Evolutionary conservation across 2,329 filamentous ascomycete species (phyloP).

Genomic region (Exophiala calicioides): DNA sequence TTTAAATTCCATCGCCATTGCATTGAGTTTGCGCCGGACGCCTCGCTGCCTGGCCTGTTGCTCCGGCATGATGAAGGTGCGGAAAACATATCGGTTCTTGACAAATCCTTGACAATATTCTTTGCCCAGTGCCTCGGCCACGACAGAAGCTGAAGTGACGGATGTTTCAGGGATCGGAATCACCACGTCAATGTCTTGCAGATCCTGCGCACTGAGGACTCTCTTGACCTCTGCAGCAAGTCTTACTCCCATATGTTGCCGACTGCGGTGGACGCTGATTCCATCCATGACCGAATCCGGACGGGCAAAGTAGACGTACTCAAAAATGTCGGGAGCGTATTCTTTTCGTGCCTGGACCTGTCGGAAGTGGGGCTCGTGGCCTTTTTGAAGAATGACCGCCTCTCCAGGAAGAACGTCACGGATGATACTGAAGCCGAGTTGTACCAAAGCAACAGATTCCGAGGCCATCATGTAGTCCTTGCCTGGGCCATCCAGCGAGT

Average conservation of each 20-base stretch:
- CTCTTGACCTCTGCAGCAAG: conserved; percentile 72
- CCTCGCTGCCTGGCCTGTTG: conserved; percentile 80
- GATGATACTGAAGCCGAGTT: conserved; percentile 77
- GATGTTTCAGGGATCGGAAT: conserved; percentile 84
- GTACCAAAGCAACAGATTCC: conserved; percentile 78
- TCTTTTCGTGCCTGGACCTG: conserved; percentile 69
- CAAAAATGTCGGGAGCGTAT: conserved; percentile 84
- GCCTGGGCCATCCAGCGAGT: conserved; percentile 64
- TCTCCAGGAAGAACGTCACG: conserved; percentile 78
- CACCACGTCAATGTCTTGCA: conserved; percentile 75
- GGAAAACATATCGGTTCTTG: conserved; percentile 86
- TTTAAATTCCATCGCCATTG: conserved; percentile 82
- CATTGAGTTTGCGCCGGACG: conserved; percentile 84
- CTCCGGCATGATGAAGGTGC: conserved; percentile 84
- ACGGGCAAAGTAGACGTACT: conserved; percentile 83
- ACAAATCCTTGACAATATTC: conserved; percentile 81
- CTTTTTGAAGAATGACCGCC: conserved; percentile 83
- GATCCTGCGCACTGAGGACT: conserved; percentile 66
- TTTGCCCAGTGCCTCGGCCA: conserved; percentile 74
- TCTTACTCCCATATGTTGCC: conserved; percentile 82
- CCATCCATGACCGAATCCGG: conserved; percentile 83
- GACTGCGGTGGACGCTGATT: conserved; percentile 79
- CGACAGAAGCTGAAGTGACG: conserved; percentile 74
- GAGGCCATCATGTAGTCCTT: conserved; percentile 90
- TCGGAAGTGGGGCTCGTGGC: conserved; percentile 68